Evolutionary conservation across 805 yeast genomes (phyloP).

Genomic region (Candida silvatica): DNA sequence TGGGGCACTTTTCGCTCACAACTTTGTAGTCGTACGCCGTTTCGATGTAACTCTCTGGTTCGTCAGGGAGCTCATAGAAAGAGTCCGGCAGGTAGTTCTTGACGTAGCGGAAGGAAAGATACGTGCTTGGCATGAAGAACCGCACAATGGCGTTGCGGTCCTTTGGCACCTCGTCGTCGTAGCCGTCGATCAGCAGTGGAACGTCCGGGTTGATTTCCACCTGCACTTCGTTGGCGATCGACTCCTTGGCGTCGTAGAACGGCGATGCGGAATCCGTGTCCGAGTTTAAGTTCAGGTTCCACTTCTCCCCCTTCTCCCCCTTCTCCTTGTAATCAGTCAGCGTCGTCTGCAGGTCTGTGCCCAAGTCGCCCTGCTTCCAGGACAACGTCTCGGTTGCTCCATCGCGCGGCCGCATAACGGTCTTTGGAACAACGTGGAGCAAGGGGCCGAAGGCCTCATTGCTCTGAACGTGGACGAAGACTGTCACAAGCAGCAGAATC

Average conservation of each 20-base stretch:
- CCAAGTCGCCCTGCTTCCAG: conserved; percentile 15
- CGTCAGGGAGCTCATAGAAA: conserved; percentile 39
- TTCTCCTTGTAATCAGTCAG: too few species aligned
- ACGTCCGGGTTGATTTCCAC: conserved; percentile 21
- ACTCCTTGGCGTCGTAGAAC: conserved; percentile 4
- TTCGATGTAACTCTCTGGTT: conserved; percentile 32
- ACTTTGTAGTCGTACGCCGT: conserved; percentile 77
- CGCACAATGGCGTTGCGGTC: conserved; percentile 24
- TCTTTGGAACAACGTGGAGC: conserved; percentile 52
- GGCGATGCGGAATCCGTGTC: conserved; percentile 10
- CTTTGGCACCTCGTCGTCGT: conserved; percentile 22
- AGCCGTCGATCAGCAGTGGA: conserved; percentile 71
- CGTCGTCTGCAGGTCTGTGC: background rate
- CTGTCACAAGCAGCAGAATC: conserved; percentile 54
- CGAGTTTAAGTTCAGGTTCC: too few species aligned
- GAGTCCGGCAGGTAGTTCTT: conserved; percentile 50
- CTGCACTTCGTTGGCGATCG: too few species aligned
- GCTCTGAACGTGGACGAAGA: conserved; percentile 59
- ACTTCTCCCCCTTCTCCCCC: too few species aligned
- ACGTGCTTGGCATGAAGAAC: conserved; percentile 47
- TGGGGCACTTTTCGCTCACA: conserved; percentile 57
- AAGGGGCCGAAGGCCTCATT: conserved; percentile 59
- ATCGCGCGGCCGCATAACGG: conserved; percentile 69
- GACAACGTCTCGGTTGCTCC: conserved; percentile 62
- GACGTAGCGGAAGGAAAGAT: conserved; percentile 40